A percentile compares a stretch with the other conserved stretches of the same genome.
phyloP scores from a whole-genome alignment of 2,329 filamentous ascomycete species.

The Metarhizium album region DNA sequence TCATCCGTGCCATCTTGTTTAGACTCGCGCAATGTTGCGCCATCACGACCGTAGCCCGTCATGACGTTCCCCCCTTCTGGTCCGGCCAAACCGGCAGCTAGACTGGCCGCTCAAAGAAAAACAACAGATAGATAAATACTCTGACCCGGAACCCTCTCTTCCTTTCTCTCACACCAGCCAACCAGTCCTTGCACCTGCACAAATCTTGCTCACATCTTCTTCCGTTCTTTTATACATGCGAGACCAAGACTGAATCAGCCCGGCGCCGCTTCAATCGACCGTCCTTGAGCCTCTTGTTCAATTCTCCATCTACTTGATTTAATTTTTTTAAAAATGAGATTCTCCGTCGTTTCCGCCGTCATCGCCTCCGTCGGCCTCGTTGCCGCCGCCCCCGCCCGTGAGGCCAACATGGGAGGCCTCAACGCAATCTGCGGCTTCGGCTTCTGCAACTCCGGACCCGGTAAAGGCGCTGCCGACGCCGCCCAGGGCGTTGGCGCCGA shows the following conservation, averaged over 20 bases:
- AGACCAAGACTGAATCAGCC: background rate
- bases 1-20: background rate
- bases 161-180: background rate
- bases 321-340: background rate
- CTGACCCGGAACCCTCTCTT: background rate
- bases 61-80: too few relatives aligned
- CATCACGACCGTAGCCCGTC: too few relatives aligned
- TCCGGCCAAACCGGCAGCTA: too few relatives aligned
- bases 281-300: background rate
- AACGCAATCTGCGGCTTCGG: too few relatives aligned
- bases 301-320: background rate
- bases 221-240: background rate
- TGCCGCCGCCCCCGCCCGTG: conserved; percentile 3
- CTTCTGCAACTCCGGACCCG: background rate
- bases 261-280: background rate
- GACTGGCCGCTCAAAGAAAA: too few relatives aligned
- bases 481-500: conserved; percentile 6
- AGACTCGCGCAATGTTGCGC: background rate
- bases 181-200: background rate
- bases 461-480: conserved; percentile 7
- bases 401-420: conserved; percentile 3
- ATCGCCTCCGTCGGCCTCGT: conserved; percentile 3
- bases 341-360: conserved; percentile 1
- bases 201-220: background rate
- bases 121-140: too few relatives aligned